A percentile compares a stretch with the other conserved stretches of the same genome.
Conservation (phyloP, 805 yeast genomes). For the Wickerhamomyces alni region DNA sequence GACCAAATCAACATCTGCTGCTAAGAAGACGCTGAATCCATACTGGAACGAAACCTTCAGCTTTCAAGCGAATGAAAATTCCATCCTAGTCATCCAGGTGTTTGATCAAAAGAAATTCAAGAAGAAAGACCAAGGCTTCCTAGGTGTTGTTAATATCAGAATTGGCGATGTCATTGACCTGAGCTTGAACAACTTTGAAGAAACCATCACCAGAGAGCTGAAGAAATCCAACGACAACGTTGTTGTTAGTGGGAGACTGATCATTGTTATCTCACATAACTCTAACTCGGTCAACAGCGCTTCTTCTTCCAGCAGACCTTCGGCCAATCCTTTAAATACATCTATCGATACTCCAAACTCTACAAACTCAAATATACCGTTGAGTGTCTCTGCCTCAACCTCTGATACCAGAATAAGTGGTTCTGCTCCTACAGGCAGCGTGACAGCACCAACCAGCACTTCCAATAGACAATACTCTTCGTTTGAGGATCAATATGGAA, state of each 20-base stretch:
- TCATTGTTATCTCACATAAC: conserved; percentile 61
- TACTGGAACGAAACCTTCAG: conserved; percentile 94
- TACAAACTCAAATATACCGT: conserved; percentile 10
- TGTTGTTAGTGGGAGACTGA: conserved; percentile 89
- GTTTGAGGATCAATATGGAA: conserved; percentile 94
- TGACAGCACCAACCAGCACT: conserved; percentile 13
- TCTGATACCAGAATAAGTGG: not conserved
- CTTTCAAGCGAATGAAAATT: conserved; percentile 70
- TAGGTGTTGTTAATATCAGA: conserved; percentile 91
- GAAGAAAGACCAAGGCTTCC: conserved; percentile 96
- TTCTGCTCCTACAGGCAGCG: conserved; percentile 2
- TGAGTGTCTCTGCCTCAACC: too few relatives aligned
- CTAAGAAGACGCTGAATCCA: conserved; percentile 90
- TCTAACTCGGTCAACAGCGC: conserved; percentile 8
- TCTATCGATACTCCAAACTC: conserved; percentile 8
- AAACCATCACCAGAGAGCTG: conserved; percentile 88
- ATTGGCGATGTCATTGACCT: conserved; percentile 85
- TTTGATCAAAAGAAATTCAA: conserved; percentile 97
- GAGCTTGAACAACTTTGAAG: conserved; percentile 44
- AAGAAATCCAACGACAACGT: conserved; percentile 88
- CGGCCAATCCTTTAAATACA: conserved; percentile 7
- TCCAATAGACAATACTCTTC: conserved; percentile 70
- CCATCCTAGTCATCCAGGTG: conserved; percentile 86
- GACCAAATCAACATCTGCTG: conserved; percentile 90
- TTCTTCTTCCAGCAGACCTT: conserved; percentile 1